Conservation (phyloP, 1,139 yeast genomes). For the Groenewaldozyma sp. region DNA sequence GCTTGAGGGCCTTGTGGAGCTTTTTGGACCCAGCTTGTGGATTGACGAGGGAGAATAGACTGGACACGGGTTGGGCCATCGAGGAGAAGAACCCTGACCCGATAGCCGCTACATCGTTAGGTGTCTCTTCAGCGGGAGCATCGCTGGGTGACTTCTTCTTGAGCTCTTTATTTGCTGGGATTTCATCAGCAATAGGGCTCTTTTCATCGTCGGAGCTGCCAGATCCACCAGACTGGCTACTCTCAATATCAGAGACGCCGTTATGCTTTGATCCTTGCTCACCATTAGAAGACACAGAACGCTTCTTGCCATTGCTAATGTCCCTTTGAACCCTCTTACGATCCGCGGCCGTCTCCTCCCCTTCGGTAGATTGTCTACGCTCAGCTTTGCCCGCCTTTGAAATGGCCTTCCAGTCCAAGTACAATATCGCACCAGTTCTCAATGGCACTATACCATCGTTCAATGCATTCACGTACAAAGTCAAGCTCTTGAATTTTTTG, state of each 20-base stretch:
- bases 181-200: conserved; percentile 15
- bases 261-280: no score
- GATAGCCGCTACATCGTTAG: background rate
- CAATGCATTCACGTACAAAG: conserved; percentile 69
- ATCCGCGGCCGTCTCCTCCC: background rate
- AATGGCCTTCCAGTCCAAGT: conserved; percentile 62
- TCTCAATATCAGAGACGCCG: conserved; percentile 12
- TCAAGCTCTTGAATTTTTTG: conserved; percentile 54
- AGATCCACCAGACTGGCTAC: no score
- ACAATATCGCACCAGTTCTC: conserved; percentile 74
- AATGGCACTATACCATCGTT: conserved; percentile 93
- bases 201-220: no score
- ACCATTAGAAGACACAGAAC: no score
- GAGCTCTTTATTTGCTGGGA: background rate
- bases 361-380: conserved; percentile 4
- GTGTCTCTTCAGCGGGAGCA: background rate
- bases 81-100: no score
- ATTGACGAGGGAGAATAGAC: conserved; percentile 24
- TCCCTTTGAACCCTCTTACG: background rate
- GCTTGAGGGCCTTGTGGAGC: conserved; percentile 26
- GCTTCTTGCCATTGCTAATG: background rate
- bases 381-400: conserved; percentile 41
- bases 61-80: conserved; percentile 7
- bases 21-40: conserved; percentile 26
- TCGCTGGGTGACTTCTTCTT: background rate